Evolutionary conservation across 2,329 filamentous ascomycete species (phyloP), one percentile per base, ranked within the genome.

Genomic region (Ophiocordyceps unilateralis): DNA sequence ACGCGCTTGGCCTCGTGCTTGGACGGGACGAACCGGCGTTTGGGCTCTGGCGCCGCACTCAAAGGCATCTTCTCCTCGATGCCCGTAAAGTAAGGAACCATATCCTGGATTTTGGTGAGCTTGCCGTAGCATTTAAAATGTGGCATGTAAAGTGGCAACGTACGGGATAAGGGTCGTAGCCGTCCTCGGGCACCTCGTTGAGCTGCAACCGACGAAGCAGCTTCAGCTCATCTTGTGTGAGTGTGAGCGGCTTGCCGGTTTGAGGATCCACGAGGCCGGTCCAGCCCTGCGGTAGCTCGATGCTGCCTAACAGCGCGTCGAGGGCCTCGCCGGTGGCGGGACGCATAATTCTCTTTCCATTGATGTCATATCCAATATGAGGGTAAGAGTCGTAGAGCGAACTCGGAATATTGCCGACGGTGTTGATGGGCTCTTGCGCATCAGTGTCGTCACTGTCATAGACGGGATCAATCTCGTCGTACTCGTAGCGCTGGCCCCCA

Each of bases 361-460:
- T 93, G 66, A 98, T 96, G 55, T 95, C 85, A 64, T 98, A 98
- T 46, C 91, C 91, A 58, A 98, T 95, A 59, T 98, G 91, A 41
- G 91, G 91, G 58, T 95, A 98, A 30, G 85, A 83, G 60, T 98
- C 91, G 67, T 98, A 98, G 64, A 94, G 96, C 3, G 83, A 82
- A 41, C 96, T 67, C 5, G 88, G 85, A 46, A 98, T 98, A 58
- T 96, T 72, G 51, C 91, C 93, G 54, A 98, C 95, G 0, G 91
- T 96, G 64, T 98, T 98, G 42, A 70, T 71, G 23, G 80, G 76
- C 44, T 76, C 81, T 47, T 82, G 77, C 4, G 79, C 81, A 58
- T 95, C 89, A 3, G 83, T 83, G 57, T 95, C 89, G 63, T 98
- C 93, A 2, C 88, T 94, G 57, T 96, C 91, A 63, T 98, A 95